phyloP scores from a whole-genome alignment of 805 yeast genomes.

The Spencermartinsiella europaea region DNA sequence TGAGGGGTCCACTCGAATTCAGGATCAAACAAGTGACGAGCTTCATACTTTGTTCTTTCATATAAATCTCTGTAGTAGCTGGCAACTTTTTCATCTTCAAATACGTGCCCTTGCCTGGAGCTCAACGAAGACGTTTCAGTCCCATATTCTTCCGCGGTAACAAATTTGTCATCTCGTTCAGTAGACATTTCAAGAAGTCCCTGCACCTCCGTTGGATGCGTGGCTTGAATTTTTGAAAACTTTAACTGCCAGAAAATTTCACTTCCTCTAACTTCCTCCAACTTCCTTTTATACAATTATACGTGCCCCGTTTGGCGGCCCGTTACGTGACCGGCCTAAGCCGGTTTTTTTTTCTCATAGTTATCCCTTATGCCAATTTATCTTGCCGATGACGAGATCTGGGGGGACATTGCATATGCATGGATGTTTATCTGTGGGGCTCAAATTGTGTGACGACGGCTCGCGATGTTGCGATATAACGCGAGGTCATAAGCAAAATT shows the following conservation, averaged over 20 bases:
- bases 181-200: too few relatives aligned
- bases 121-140: neutral
- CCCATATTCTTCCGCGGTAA: neutral
- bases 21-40: constrained; percentile 53
- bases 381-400: too few relatives aligned
- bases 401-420: too few relatives aligned
- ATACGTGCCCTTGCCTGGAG: constrained; percentile 27
- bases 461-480: neutral
- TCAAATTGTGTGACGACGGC: neutral
- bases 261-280: too few relatives aligned
- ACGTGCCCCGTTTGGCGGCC: too few relatives aligned
- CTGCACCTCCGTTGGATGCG: neutral
- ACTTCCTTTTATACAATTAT: too few relatives aligned
- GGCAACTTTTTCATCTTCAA: constrained; percentile 44
- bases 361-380: too few relatives aligned
- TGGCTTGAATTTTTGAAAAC: neutral
- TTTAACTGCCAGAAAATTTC: too few relatives aligned
- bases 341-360: too few relatives aligned
- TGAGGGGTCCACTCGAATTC: constrained; percentile 47
- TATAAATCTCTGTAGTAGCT: constrained; percentile 42
- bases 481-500: neutral
- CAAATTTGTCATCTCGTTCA: too few relatives aligned
- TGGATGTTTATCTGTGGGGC: neutral
- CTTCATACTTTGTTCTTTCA: constrained; percentile 48
- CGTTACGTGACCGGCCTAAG: too few relatives aligned